phyloP scores from a whole-genome alignment of 257 asterid species.

The Jasminum sambac region DNA sequence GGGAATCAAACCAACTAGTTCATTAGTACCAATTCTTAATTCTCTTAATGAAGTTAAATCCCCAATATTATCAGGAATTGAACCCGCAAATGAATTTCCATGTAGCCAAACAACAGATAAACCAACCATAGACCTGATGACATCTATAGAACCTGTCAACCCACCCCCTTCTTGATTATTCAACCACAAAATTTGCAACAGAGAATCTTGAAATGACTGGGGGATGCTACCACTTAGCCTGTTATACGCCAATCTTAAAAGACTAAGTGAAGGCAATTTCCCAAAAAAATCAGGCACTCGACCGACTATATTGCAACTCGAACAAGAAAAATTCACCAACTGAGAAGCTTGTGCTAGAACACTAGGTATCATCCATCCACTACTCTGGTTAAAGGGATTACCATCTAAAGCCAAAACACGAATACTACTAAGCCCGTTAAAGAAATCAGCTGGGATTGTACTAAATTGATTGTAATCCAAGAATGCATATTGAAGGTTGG shows the following conservation, averaged over 20 bases:
- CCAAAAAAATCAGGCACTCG: conserved; percentile 70
- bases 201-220: conserved; percentile 46
- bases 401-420: conserved; percentile 69
- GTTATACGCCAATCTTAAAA: conserved; percentile 54
- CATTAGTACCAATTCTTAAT: conserved; percentile 59
- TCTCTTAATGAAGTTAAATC: conserved; percentile 48
- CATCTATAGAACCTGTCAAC: conserved; percentile 57
- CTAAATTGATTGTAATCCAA: conserved; percentile 63
- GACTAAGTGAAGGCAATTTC: conserved; percentile 51
- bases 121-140: conserved; percentile 56
- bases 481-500: conserved; percentile 58
- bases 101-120: conserved; percentile 61
- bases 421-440: conserved; percentile 52
- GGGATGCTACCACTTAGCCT: conserved; percentile 57
- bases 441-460: conserved; percentile 67
- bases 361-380: conserved; percentile 69
- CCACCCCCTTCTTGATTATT: conserved; percentile 66
- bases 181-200: conserved; percentile 71
- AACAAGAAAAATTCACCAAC: conserved; percentile 72
- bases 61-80: conserved; percentile 68
- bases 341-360: conserved; percentile 55
- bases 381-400: conserved; percentile 59
- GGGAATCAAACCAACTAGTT: conserved; percentile 67
- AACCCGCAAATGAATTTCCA: conserved; percentile 65
- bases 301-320: conserved; percentile 64